phyloP scores from a whole-genome alignment of 202 grass and related monocot genomes.

The Thinopyrum obtusiflorum region DNA sequence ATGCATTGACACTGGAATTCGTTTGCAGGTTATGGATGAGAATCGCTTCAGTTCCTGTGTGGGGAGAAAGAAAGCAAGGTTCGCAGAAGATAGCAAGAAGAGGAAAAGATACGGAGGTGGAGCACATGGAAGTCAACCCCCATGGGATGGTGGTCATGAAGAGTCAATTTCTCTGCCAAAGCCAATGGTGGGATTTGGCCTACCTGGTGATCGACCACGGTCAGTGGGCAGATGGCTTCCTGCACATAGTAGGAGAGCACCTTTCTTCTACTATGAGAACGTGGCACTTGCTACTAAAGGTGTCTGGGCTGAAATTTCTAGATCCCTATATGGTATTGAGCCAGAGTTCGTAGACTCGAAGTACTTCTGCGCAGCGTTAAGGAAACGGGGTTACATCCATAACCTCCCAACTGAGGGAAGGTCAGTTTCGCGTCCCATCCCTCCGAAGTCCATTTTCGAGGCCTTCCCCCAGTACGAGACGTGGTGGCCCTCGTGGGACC shows the following conservation, averaged over 20 bases:
- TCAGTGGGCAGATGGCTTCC: slow-evolving; percentile 22
- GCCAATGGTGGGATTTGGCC: background rate
- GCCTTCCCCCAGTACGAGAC: slow-evolving; percentile 32
- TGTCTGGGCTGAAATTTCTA: slow-evolving; percentile 42
- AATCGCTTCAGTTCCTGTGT: slow-evolving; percentile 1
- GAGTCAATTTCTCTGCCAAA: background rate
- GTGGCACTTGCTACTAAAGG: slow-evolving; percentile 46
- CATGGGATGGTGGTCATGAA: background rate
- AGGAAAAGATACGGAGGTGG: slow-evolving; percentile 27
- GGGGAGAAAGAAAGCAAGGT: slow-evolving; percentile 28
- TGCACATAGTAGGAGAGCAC: slow-evolving; percentile 28
- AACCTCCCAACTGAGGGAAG: slow-evolving; percentile 40
- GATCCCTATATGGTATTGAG: slow-evolving; percentile 32
- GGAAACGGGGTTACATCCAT: slow-evolving; percentile 50
- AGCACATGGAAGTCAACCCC: background rate
- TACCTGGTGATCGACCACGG: background rate
- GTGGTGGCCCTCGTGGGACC: slow-evolving; percentile 61
- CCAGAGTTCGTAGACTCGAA: slow-evolving; percentile 54
- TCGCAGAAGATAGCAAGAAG: slow-evolving; percentile 15
- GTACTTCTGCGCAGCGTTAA: slow-evolving; percentile 36
- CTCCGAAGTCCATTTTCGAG: slow-evolving; percentile 45
- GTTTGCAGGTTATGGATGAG: slow-evolving; percentile 15
- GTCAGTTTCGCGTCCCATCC: slow-evolving; percentile 20
- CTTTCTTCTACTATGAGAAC: slow-evolving; percentile 64
- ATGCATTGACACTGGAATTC: background rate